Conservation (phyloP, 169 alveolate genomes). For the Plasmodium gallinaceum region DNA sequence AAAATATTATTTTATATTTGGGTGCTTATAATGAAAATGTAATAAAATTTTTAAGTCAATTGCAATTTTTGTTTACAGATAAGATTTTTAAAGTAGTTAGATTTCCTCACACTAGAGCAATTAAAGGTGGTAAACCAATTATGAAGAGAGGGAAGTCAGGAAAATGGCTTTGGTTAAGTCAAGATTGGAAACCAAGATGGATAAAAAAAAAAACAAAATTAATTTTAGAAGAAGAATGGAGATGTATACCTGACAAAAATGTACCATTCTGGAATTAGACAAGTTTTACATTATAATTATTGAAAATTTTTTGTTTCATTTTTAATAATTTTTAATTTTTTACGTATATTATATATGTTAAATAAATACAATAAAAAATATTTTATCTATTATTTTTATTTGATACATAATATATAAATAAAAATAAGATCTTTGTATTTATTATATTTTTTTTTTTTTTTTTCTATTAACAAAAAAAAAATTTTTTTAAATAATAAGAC, state of each 20-base stretch:
- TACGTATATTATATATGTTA: not conserved
- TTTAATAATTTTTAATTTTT: not conserved
- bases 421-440: no score
- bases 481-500: no score
- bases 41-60: slow-evolving; percentile 34
- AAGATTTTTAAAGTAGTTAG: slow-evolving; percentile 47
- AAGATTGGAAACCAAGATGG: slow-evolving; percentile 79
- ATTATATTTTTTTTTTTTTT: no score
- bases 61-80: slow-evolving; percentile 62
- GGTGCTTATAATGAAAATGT: slow-evolving; percentile 67
- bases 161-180: slow-evolving; percentile 77
- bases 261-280: slow-evolving; percentile 77
- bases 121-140: slow-evolving; percentile 76
- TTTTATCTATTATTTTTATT: no score
- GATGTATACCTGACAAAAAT: slow-evolving; percentile 70
- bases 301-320: not conserved
- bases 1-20: slow-evolving; percentile 50
- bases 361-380: no score
- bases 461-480: no score
- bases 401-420: no score
- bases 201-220: slow-evolving; percentile 47
- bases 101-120: slow-evolving; percentile 72
- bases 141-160: slow-evolving; percentile 78
- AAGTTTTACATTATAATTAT: not conserved
- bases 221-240: slow-evolving; percentile 77